Percentiles rank a stretch among this genome's conserved stretches.
Evolutionary conservation across 345 rosid species (phyloP).

Genomic region (Brassica nigra): DNA sequence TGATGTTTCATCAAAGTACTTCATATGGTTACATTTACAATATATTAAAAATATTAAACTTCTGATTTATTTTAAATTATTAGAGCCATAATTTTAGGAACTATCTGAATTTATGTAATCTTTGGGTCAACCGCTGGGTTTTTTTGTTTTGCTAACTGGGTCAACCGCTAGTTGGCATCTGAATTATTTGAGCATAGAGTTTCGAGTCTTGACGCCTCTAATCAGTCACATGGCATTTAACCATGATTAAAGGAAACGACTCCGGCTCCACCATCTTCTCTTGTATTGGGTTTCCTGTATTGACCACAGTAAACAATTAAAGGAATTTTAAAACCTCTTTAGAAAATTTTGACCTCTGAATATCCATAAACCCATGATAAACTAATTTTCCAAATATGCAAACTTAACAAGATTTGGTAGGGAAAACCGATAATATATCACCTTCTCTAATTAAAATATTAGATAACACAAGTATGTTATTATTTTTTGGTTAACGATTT

Average conservation of each 20-base stretch:
- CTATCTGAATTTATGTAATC: not conserved
- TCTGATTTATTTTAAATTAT: not conserved
- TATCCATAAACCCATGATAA: not conserved
- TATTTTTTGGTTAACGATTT: not conserved
- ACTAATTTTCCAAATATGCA: not conserved
- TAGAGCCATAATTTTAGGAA: not conserved
- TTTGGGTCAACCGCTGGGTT: slow-evolving; percentile 13
- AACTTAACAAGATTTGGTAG: not conserved
- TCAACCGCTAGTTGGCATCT: slow-evolving; percentile 14
- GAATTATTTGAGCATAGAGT: slow-evolving; percentile 21
- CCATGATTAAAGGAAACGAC: slow-evolving; percentile 22
- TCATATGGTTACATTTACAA: not conserved
- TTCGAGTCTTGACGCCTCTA: slow-evolving; percentile 28
- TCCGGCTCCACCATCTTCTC: slow-evolving; percentile 1
- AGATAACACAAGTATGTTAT: not conserved
- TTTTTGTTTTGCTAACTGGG: not conserved
- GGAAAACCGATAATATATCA: not conserved
- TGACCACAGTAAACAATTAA: not conserved
- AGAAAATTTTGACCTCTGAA: not conserved
- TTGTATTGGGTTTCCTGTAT: not conserved
- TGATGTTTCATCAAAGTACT: not conserved
- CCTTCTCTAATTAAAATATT: not conserved
- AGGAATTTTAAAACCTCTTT: not conserved
- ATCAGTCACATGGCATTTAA: slow-evolving; percentile 26
- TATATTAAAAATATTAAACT: not conserved